A percentile compares a stretch with the other conserved stretches of the same genome.
These are phyloP conservation scores for Cryptosporidium andersoni DNA, from an alignment of 169 alveolate genomes.

Conservation along the genomic window DNA sequence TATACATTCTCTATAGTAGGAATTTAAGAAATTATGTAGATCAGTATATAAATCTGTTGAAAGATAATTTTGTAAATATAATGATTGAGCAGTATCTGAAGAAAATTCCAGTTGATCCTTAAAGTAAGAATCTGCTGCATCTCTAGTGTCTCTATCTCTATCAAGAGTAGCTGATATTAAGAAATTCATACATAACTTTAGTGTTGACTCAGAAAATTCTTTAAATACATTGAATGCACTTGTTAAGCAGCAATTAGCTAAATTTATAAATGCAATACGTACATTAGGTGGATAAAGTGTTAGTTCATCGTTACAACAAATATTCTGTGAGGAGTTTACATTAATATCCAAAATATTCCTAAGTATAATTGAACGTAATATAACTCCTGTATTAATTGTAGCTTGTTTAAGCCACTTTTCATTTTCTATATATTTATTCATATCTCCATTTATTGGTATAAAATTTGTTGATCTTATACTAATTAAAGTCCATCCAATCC, in stretches of 20 bases:
- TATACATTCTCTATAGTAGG: no score
- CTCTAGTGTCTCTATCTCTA: background rate
- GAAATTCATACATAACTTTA: slow-evolving; percentile 15
- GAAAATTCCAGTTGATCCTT: background rate
- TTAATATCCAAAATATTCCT: slow-evolving; percentile 1
- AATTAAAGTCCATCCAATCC: slow-evolving; percentile 13
- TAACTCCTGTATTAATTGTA: slow-evolving; percentile 33
- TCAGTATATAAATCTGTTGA: background rate
- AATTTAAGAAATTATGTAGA: no score
- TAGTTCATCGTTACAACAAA: background rate
- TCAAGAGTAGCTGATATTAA: slow-evolving; percentile 18
- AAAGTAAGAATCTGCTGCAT: background rate
- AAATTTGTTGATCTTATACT: no score
- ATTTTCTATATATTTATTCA: no score
- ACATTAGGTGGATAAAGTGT: background rate
- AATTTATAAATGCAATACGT: background rate
- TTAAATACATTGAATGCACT: slow-evolving; percentile 4
- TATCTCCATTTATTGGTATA: no score
- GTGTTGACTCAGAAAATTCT: background rate
- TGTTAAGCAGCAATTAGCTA: slow-evolving; percentile 13
- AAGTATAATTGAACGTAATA: slow-evolving; percentile 5
- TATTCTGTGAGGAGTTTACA: background rate
- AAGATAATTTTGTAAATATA: background rate
- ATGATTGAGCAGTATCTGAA: background rate
- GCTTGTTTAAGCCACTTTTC: background rate